A percentile compares a stretch with the other conserved stretches of the same genome.
phyloP scores from a whole-genome alignment of 2,329 filamentous ascomycete species.

The Plectosphaerella plurivora region DNA sequence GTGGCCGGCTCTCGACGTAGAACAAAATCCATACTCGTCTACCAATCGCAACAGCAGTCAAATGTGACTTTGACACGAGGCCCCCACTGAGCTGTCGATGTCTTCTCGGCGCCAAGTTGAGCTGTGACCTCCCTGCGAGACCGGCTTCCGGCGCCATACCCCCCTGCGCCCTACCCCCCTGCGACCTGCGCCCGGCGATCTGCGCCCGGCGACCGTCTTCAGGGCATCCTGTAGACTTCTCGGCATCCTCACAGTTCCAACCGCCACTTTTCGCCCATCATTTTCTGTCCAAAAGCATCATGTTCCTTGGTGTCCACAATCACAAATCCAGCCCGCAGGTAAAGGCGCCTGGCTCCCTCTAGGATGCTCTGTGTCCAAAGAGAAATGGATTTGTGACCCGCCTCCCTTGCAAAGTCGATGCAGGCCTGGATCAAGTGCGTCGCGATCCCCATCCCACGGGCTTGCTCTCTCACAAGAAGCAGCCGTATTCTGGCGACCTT shows the following conservation, averaged over 20 bases:
- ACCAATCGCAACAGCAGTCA: no score
- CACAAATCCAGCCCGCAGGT: slow-evolving; percentile 14
- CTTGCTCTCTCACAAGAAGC: slow-evolving; percentile 16
- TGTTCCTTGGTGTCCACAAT: slow-evolving; percentile 2
- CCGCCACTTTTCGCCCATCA: slow-evolving; percentile 8
- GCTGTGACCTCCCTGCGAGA: no score
- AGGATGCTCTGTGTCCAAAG: slow-evolving; percentile 15
- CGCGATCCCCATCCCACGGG: slow-evolving; percentile 14
- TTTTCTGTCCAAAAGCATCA: neutral
- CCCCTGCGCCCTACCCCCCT: no score
- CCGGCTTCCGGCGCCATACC: no score
- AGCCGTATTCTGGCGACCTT: slow-evolving; percentile 16
- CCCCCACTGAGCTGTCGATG: no score
- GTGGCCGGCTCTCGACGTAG: no score
- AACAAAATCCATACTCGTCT: no score
- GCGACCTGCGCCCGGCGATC: no score
- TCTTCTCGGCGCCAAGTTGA: no score
- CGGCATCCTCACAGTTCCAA: neutral
- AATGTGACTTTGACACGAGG: no score
- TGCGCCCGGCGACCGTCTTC: no score
- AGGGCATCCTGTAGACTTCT: neutral
- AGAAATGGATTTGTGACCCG: slow-evolving; percentile 10
- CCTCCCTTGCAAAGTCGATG: slow-evolving; percentile 13
- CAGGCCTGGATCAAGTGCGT: slow-evolving; percentile 10
- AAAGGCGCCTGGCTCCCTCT: slow-evolving; percentile 12